Evolutionary conservation across 2,329 filamentous ascomycete genomes (phyloP).

Genomic region (Clonostachys rosea): DNA sequence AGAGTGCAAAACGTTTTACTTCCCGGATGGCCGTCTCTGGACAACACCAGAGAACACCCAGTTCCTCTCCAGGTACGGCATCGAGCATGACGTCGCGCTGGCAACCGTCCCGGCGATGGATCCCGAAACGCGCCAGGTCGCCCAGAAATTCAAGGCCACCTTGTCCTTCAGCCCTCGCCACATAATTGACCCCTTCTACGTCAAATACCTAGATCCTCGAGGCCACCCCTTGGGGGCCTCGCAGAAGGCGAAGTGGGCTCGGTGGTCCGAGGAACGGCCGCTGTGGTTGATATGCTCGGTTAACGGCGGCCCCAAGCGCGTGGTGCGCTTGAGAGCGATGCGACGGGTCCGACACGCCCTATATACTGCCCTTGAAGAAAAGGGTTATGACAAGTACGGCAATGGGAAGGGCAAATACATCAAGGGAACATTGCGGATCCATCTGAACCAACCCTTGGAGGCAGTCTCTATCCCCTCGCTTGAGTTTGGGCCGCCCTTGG

Average conservation of each 20-base stretch:
- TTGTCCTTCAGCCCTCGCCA: slow-evolving; percentile 18
- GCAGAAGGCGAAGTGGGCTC: slow-evolving; percentile 17
- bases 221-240: slow-evolving; percentile 21
- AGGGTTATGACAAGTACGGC: slow-evolving; percentile 12
- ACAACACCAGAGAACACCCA: not conserved
- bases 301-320: slow-evolving; percentile 4
- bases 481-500: slow-evolving; percentile 9
- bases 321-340: slow-evolving; percentile 16
- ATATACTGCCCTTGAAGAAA: slow-evolving; percentile 15
- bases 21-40: not conserved
- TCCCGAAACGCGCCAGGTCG: slow-evolving; percentile 8
- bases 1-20: not conserved
- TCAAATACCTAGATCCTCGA: slow-evolving; percentile 21
- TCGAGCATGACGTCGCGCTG: not conserved
- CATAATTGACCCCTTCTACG: slow-evolving; percentile 23
- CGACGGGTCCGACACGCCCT: slow-evolving; percentile 17
- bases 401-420: slow-evolving; percentile 7
- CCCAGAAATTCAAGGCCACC: slow-evolving; percentile 1
- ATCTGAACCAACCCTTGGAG: slow-evolving; percentile 8
- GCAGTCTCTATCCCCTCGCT: slow-evolving; percentile 7
- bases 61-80: slow-evolving; percentile 1
- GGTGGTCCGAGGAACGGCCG: slow-evolving; percentile 14
- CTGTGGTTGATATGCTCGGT: slow-evolving; percentile 22
- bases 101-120: slow-evolving; percentile 10
- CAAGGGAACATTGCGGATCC: slow-evolving; percentile 16